Evolutionary conservation across 495 filamentous ascomycete species (phyloP), one percentile per base, ranked within the genome.

Genomic region (Aspergillus saccharolyticus): DNA sequence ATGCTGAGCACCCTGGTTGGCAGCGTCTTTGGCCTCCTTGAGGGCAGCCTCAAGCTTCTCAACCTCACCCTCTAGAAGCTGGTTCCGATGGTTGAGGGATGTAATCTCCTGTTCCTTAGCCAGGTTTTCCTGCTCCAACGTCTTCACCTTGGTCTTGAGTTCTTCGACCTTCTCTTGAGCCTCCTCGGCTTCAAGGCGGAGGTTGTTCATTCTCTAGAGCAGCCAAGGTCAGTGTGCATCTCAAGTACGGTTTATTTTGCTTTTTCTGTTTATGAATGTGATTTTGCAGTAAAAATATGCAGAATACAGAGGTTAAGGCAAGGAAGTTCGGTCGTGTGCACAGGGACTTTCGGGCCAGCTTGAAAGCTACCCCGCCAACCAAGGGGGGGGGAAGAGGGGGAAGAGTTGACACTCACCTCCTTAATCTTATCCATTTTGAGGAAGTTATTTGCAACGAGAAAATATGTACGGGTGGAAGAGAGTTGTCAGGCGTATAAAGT

Each of bases 71-170:
- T 97, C 92, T n/a, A 96, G 85, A 43, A 95, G 79, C 55, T 83
- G 79, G 74, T 95, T 96, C 74, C 89, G 91, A 85, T 97, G 92
- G 66, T 84, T 81, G 56, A 98, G 86, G 24, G 94, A 98, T 55
- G 86, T 90, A 69, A 98, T 96, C 74, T 97, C 93, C 73, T 98
- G 93, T 76, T 97, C 94, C 80, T 98, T 97, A 56, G 86, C 74
- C 44, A 95, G 83, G 71, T 91, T 97, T 78, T 97, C 93, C 71
- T 96, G 89, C 77, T 98, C 91, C 57, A 98, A 82, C 19, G 73
- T 75, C 79, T 97, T 97, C 74, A 97, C 84, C 74, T 88, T 89
- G 70, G 74, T 63, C 78, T 91, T 82, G 63, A 96, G 84, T 73
- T 97, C 93, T 66, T 96, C 93, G 64, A 84, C 86, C 78, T 91